phyloP scores from a whole-genome alignment of 2,329 filamentous ascomycete species.

The Blastomyces percursus region DNA sequence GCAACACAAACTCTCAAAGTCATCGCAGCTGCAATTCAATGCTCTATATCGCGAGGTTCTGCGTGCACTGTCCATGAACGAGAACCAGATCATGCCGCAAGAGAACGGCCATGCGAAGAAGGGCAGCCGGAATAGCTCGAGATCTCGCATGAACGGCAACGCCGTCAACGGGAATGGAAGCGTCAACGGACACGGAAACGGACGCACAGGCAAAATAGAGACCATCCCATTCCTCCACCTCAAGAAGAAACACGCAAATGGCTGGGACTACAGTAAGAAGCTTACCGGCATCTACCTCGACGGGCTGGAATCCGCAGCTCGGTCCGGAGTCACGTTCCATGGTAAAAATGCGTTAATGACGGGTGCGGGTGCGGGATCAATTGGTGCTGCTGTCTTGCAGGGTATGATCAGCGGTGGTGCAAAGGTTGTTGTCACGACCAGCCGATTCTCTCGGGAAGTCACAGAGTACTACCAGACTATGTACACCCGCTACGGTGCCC shows the following conservation, averaged over 20 bases:
- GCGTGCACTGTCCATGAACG: conserved; percentile 92
- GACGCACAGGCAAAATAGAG: conserved; percentile 67
- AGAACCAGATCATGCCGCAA: conserved; percentile 88
- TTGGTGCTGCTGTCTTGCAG: conserved; percentile 92
- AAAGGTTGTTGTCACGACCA: conserved; percentile 93
- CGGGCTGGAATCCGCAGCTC: conserved; percentile 79
- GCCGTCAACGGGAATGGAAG: not conserved
- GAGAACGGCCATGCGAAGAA: conserved; percentile 59
- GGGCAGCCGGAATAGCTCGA: conserved; percentile 40
- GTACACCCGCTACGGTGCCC: conserved; percentile 88
- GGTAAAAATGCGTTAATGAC: conserved; percentile 98
- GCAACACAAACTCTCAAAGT: conserved; percentile 95
- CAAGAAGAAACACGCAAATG: conserved; percentile 89
- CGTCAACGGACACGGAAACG: conserved; percentile 1
- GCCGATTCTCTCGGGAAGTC: conserved; percentile 89
- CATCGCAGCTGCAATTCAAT: conserved; percentile 94
- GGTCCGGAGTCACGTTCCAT: conserved; percentile 77
- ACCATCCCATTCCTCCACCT: conserved; percentile 96
- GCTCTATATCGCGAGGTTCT: conserved; percentile 87
- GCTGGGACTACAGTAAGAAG: conserved; percentile 99
- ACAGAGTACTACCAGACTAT: conserved; percentile 99
- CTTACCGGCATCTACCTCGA: conserved; percentile 88
- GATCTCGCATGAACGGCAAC: conserved; percentile 5
- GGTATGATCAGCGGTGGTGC: conserved; percentile 93
- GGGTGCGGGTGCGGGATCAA: conserved; percentile 92